phyloP scores from a whole-genome alignment of 345 rosid species.

The Tarenaya hassleriana region DNA sequence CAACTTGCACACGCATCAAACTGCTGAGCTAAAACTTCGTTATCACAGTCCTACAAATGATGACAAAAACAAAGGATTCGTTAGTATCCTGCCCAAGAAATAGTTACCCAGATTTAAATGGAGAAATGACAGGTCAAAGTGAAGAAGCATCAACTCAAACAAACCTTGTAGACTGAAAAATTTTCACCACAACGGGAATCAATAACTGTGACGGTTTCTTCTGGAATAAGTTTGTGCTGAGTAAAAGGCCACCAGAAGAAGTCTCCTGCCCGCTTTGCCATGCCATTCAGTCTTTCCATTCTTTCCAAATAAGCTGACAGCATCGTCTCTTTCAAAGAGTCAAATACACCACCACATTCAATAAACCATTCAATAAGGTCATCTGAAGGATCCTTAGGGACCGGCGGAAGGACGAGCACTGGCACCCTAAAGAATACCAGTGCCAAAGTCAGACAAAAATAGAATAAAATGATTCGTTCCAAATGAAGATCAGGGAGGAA shows the following conservation, averaged over 20 bases:
- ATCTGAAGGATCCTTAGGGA: conserved; percentile 73
- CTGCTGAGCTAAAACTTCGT: conserved; percentile 50
- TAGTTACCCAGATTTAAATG: conserved; percentile 8
- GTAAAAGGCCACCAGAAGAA: conserved; percentile 98
- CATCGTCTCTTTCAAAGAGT: conserved; percentile 54
- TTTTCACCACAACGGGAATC: conserved; percentile 94
- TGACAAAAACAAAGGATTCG: not conserved
- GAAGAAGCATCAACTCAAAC: conserved; percentile 10
- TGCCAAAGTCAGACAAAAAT: conserved; percentile 18
- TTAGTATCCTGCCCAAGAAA: not conserved
- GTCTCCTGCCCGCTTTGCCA: conserved; percentile 68
- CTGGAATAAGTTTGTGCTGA: conserved; percentile 73
- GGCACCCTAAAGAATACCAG: conserved; percentile 52
- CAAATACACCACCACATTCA: conserved; percentile 48
- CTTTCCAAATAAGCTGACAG: conserved; percentile 52
- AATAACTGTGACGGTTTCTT: conserved; percentile 64
- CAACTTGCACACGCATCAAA: conserved; percentile 99
- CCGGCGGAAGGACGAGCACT: conserved; percentile 70
- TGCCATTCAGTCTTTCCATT: conserved; percentile 46
- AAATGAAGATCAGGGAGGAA: not conserved
- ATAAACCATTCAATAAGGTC: conserved; percentile 82
- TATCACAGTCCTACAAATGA: conserved; percentile 36
- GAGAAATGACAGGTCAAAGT: conserved; percentile 2
- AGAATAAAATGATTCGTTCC: conserved; percentile 4
- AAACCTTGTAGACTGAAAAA: conserved; percentile 79